Evolutionary conservation across 257 asterid genomes (phyloP).

Genomic region (Mitragyna speciosa): DNA sequence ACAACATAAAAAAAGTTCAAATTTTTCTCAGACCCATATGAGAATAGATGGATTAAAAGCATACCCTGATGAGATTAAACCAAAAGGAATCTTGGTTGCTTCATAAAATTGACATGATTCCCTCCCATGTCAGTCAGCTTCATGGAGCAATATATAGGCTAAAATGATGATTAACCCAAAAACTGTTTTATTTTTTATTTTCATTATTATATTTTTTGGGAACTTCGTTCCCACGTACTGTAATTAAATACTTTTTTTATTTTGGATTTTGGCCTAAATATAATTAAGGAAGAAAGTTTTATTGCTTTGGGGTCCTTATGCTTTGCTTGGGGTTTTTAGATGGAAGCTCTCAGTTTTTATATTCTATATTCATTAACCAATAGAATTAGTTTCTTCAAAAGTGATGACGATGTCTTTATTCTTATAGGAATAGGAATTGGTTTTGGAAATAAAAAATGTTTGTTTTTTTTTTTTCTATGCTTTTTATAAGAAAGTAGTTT

Average conservation of each 20-base stretch:
- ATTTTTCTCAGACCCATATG: not conserved
- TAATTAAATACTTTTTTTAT: not conserved
- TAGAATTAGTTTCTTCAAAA: too few species aligned
- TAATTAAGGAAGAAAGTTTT: not conserved
- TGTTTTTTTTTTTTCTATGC: too few species aligned
- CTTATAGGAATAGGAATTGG: too few species aligned
- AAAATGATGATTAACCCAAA: too few species aligned
- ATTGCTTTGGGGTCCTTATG: not conserved
- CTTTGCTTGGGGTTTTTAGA: not conserved
- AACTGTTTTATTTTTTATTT: not conserved
- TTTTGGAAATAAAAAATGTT: too few species aligned
- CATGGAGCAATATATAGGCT: conserved; percentile 1
- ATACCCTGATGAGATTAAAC: conserved; percentile 22
- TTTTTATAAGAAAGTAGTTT: too few species aligned
- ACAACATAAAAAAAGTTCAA: conserved; percentile 7
- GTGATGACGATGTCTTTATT: too few species aligned
- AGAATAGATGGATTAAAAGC: conserved; percentile 12
- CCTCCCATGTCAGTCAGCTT: conserved; percentile 8
- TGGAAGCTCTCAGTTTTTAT: not conserved
- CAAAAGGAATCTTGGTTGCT: conserved; percentile 17
- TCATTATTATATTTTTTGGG: not conserved
- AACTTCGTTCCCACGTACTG: conserved; percentile 19
- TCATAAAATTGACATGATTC: conserved; percentile 15
- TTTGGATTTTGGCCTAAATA: not conserved
- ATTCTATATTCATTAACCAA: not conserved